Evolutionary conservation across 1,139 yeast genomes (phyloP), one percentile per base, ranked within the genome.

Genomic region (Protomyces inouyei): DNA sequence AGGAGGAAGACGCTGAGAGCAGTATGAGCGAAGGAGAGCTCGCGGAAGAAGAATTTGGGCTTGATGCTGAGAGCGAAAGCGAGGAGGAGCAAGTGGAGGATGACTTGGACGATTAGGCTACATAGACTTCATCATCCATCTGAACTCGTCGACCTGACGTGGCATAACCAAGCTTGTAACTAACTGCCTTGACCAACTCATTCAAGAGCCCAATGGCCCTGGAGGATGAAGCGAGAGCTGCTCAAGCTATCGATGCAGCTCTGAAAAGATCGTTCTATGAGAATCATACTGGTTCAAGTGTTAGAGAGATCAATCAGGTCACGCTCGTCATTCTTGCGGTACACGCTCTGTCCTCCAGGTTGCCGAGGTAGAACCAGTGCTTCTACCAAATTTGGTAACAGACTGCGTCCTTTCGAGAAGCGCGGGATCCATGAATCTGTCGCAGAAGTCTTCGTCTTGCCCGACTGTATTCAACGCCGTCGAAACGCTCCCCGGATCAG

Each of bases 1-100:
- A 23, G 10, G 51, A 45, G 14, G 32, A 28, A 28, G 32, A 6
- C 12, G 67, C 43, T 1, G 32, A n/a, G 57, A 57, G 25, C 60
- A 64, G 35, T 32, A 64, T 18, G 55, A 55, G 54, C 55, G 64
- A 25, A 28, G 66, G 51, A 25, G 64, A 21, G 16, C 45, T 46
- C 38, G 67, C 32, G 28, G 69, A 35, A 60, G 61, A 10, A 35
- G 61, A 10, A 28, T 40, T 23, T 32, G 38, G 65, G 37, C 53
- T 40, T 14, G 55, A 35, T 10, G 54, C 12, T 12, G 63, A 35
- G 6, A 45, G 43, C 23, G 60, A 43, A 43, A 46, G 52, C 48
- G 38, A 59, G 21, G 36, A 59, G 18, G 55, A 40, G 25, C 38
- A 23, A 18, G 40, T 21, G 18, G 38, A 45, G 23, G 52, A 35